Conservation (phyloP, 371 early-diverging fungal genomes). For the Batrachochytrium dendrobatidis region DNA sequence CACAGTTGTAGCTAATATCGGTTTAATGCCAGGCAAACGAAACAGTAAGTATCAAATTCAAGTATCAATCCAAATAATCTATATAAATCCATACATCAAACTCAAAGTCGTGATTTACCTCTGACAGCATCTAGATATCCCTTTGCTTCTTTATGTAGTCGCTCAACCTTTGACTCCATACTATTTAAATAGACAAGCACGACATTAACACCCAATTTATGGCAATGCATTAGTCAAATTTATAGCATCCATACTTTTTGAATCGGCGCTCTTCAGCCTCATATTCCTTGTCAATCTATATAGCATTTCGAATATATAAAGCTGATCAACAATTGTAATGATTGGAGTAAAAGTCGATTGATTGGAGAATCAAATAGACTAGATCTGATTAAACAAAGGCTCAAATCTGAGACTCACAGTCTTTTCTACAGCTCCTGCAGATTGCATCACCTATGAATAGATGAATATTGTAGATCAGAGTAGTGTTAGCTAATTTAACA, state of each 20-base stretch:
- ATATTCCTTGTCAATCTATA: slow-evolving; percentile 66
- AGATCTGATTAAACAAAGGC: neutral
- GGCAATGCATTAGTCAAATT: neutral
- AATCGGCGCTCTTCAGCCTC: slow-evolving; percentile 80
- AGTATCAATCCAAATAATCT: neutral
- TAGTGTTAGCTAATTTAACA: too few relatives aligned
- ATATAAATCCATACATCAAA: neutral
- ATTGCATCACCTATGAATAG: slow-evolving; percentile 55
- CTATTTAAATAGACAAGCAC: slow-evolving; percentile 31
- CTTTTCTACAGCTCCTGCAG: slow-evolving; percentile 60
- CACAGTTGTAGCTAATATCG: slow-evolving; percentile 61
- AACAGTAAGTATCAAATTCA: neutral
- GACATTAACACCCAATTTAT: neutral
- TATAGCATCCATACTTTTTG: slow-evolving; percentile 46
- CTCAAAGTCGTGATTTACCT: slow-evolving; percentile 34
- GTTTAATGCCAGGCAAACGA: neutral
- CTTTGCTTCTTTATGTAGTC: slow-evolving; percentile 84
- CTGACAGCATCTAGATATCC: slow-evolving; percentile 83
- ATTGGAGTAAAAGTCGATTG: neutral
- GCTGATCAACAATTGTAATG: neutral
- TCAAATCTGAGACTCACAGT: slow-evolving; percentile 34
- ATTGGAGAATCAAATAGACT: neutral
- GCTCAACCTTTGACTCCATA: slow-evolving; percentile 77
- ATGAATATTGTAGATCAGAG: too few relatives aligned
- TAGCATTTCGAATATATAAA: neutral